Evolutionary conservation across 1,139 yeast species (phyloP), one percentile per base, ranked within the genome.

Genomic region (Meyerozyma carpophila): DNA sequence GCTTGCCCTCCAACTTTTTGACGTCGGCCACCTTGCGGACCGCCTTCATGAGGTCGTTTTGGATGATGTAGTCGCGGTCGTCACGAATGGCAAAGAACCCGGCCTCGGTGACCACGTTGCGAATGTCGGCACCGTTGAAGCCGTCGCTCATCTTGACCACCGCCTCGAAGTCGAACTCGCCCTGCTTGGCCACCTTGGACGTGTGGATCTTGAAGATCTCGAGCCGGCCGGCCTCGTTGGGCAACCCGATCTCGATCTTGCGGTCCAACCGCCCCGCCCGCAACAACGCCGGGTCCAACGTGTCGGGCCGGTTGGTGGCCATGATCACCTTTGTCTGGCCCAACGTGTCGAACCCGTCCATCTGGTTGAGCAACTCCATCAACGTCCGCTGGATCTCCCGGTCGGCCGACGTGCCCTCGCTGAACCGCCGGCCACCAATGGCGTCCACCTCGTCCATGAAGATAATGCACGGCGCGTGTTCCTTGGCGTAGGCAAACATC

Each of bases 391-490:
- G 99, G 61, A 94, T 93, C 67, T 94, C 99, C 66, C 98, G 84
- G 70, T 94, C 99, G 2, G 98, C 98, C 9, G 96, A 87, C 2
- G 98, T 93, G 67, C 99, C 99, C 66, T 94, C 99, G 56, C 94
- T 83, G 66, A 94, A 94, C 66, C 99, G 82, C 56, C 99, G 81
- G 43, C 98, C 98, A 61, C 99, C 99, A 66, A 94, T 94, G 44
- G 99, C 98, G 72, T 94, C 99, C 50, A 94, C 83, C 74, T 94
- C 99, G 72, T 94, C 99, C 97, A 94, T 91, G 63, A 94, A 94
- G 53, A 94, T 94, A 62, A 94, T 93, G 70, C 98, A 94, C 16
- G 99, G 99, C 61, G 88, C 98, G 63, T 94, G 98, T 61, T 93
- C 98, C 63, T 83, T 90, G 43, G 99, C 99, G 66, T 94, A 94